Conservation (phyloP, 164 flowering plant species). For the Pachysandra terminalis region DNA sequence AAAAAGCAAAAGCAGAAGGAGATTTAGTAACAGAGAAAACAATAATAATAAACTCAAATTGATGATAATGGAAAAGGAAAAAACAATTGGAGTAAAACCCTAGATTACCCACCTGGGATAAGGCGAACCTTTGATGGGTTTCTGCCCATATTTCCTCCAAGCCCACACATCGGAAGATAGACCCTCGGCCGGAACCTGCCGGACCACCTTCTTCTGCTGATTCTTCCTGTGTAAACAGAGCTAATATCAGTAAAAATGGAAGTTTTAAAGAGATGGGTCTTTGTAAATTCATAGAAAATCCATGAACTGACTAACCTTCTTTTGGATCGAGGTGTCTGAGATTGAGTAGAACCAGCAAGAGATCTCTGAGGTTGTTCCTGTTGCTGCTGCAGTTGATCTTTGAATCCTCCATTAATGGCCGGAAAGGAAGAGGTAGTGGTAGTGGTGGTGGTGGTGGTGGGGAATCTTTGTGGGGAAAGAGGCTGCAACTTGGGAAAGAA, state of each 20-base stretch:
- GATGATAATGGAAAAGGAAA: not conserved
- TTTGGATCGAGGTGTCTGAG: no score
- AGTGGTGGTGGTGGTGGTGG: no score
- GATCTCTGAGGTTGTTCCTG: slow-evolving; percentile 34
- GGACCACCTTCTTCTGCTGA: slow-evolving; percentile 61
- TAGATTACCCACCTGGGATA: slow-evolving; percentile 64
- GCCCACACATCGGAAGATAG: slow-evolving; percentile 88
- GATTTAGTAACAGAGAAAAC: not conserved
- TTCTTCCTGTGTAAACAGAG: slow-evolving; percentile 60
- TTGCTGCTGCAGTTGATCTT: slow-evolving; percentile 19
- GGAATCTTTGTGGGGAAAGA: slow-evolving; percentile 18
- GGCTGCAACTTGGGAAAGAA: slow-evolving; percentile 36
- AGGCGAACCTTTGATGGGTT: slow-evolving; percentile 98
- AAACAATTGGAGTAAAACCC: not conserved
- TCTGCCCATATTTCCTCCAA: slow-evolving; percentile 96
- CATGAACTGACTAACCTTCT: slow-evolving; percentile 44
- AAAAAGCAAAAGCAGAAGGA: not conserved
- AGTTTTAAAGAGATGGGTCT: slow-evolving; percentile 8
- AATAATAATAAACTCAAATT: not conserved
- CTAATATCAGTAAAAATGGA: not conserved
- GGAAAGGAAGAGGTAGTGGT: slow-evolving; percentile 18
- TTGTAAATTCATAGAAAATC: slow-evolving; percentile 6
- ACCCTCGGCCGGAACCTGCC: slow-evolving; percentile 80
- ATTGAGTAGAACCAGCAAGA: no score
- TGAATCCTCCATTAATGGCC: slow-evolving; percentile 14